Evolutionary conservation across 768 basidiomycete species (phyloP), one percentile per base, ranked within the genome.

Genomic region (Leccinum disarticulatum): DNA sequence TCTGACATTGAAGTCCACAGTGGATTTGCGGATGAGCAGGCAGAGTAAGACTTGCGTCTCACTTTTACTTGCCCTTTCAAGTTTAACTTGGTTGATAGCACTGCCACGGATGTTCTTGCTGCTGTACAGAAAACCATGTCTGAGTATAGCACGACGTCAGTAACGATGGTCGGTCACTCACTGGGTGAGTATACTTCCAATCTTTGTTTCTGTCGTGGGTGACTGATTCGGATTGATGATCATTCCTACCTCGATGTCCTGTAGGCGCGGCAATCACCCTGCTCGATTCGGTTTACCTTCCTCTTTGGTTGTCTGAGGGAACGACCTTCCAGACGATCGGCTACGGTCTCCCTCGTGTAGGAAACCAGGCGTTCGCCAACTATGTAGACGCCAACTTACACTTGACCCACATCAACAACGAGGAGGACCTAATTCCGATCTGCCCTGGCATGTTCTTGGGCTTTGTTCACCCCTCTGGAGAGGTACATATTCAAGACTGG

Each of bases 361-460:
- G 48, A 9, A 49, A 49, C 15, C 48, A 49, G 14, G 48, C 48
- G 11, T 49, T 49, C 27, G 48, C 48, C 8, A 9, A 49, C 15
- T 49, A 49, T 11, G 48, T 49, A 5, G 48, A 86, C 63, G 70
- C 77, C 11, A 71, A 81, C 49, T 52, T 75, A 41, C 61, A 73
- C 14, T 64, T 85, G 49, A 83, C 78, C 4, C 85, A 81, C 59
- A 78, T 87, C 68, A 86, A 81, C 69, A 86, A 87, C 71, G 49
- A 70, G 60, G 60, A 75, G 55, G 80, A 81, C 57, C 68, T 71
- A 1, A 63, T 81, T 17, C 80, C 80, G 3, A 76, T 67, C 54
- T 60, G 49, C 36, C 76, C 76, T 6, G 67, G 68, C 6, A 69
- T 52, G 63, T 77, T 76, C 69, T 15, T 80, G 56, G 79, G 68